Evolutionary conservation across 1,284 basidiomycete genomes (phyloP).

Genomic region (Moesziomyces globuligerus): DNA sequence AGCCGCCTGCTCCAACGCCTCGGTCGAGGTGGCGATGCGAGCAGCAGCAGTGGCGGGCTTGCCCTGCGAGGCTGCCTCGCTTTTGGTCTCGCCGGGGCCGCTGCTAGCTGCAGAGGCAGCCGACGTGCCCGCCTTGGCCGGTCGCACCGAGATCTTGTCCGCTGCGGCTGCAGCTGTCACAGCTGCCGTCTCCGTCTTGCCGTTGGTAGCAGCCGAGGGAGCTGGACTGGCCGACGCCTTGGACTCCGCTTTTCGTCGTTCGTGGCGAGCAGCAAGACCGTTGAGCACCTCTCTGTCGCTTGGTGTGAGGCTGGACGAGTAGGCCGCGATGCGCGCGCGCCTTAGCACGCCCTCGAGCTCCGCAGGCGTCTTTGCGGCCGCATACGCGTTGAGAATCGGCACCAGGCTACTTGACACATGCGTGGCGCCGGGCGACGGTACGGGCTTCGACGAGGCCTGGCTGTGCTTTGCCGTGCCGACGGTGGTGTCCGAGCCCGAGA

Average conservation of each 20-base stretch:
- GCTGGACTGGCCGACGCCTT: conserved; percentile 8
- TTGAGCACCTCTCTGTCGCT: conserved; percentile 58
- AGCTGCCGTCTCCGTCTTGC: conserved; percentile 2
- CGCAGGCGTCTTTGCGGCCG: conserved; percentile 59
- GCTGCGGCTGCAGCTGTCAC: not conserved
- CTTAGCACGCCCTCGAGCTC: conserved; percentile 59
- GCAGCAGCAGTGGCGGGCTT: not conserved
- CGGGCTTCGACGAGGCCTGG: conserved; percentile 17
- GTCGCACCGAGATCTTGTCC: conserved; percentile 8
- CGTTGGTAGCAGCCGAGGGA: not conserved
- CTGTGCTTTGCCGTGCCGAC: conserved; percentile 20
- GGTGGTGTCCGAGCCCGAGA: conserved; percentile 39
- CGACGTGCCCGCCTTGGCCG: conserved; percentile 10
- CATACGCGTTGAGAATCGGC: conserved; percentile 60
- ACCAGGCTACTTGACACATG: conserved; percentile 44
- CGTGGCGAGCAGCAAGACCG: conserved; percentile 45
- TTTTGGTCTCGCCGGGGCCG: not conserved
- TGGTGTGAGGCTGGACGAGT: conserved; percentile 48
- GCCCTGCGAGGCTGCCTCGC: conserved; percentile 1
- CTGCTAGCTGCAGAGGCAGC: not conserved
- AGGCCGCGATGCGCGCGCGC: conserved; percentile 54
- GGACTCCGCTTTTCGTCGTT: conserved; percentile 28
- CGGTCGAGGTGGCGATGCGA: conserved; percentile 9
- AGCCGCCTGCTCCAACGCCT: conserved; percentile 10
- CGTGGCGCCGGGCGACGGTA: conserved; percentile 26